Conservation (phyloP, 1,284 basidiomycete species). For the Gymnopus androsaceus region DNA sequence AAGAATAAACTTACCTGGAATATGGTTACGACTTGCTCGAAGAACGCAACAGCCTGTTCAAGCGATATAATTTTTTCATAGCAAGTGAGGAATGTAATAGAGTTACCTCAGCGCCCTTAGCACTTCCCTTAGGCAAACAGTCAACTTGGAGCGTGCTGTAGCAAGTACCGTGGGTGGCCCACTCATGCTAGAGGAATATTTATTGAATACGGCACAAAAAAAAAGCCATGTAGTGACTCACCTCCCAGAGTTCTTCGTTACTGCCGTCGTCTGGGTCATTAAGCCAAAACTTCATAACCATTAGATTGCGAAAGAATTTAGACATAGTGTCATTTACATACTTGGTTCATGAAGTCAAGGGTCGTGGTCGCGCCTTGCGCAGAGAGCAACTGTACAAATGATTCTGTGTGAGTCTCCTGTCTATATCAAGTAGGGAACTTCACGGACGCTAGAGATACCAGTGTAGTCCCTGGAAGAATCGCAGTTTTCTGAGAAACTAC, state of each 20-base stretch:
- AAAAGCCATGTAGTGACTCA: conserved; percentile 31
- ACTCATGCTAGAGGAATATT: conserved; percentile 55
- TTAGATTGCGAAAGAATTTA: neutral
- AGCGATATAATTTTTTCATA: too few species aligned
- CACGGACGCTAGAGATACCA: conserved; percentile 53
- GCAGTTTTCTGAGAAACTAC: conserved; percentile 63
- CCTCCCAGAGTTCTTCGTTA: conserved; percentile 72
- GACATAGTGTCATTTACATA: conserved; percentile 24
- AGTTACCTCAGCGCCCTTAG: conserved; percentile 63
- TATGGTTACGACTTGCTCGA: conserved; percentile 61
- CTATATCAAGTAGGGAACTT: too few species aligned
- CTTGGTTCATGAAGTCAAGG: conserved; percentile 65
- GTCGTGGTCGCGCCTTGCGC: conserved; percentile 61
- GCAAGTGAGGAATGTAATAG: too few species aligned
- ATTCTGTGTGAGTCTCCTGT: too few species aligned
- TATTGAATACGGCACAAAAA: too few species aligned
- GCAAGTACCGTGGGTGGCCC: conserved; percentile 77
- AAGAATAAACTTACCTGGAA: conserved; percentile 52
- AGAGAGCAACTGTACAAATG: conserved; percentile 50
- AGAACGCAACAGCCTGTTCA: conserved; percentile 69
- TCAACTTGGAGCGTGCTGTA: conserved; percentile 58
- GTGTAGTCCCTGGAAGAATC: conserved; percentile 67
- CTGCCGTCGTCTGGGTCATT: conserved; percentile 36
- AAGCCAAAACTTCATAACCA: neutral
- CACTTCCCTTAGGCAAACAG: conserved; percentile 60